Evolutionary conservation across 495 filamentous ascomycete species (phyloP).

Genomic region (Cairneyella variabilis): DNA sequence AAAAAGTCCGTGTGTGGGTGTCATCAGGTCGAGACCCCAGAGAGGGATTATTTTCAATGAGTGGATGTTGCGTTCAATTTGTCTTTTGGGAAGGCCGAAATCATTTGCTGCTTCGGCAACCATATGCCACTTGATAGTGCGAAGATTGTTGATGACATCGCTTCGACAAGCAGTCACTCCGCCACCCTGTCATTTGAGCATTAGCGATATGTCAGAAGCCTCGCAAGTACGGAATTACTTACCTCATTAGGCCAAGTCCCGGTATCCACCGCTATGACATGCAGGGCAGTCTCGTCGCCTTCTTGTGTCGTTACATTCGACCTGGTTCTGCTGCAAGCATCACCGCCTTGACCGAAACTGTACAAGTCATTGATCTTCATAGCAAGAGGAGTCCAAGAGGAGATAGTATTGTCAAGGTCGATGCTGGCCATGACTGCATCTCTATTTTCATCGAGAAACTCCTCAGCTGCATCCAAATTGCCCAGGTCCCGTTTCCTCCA

Average conservation of each 20-base stretch:
- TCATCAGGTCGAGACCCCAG: slow-evolving; percentile 61
- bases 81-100: slow-evolving; percentile 59
- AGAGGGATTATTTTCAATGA: slow-evolving; percentile 61
- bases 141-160: slow-evolving; percentile 60
- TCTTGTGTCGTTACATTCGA: slow-evolving; percentile 31
- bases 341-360: slow-evolving; percentile 59
- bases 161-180: slow-evolving; percentile 65
- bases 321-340: slow-evolving; percentile 42
- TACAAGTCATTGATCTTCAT: slow-evolving; percentile 59
- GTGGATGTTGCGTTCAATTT: slow-evolving; percentile 61
- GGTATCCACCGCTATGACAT: slow-evolving; percentile 60
- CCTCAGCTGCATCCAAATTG: slow-evolving; percentile 45
- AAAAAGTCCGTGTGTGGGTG: slow-evolving; percentile 58
- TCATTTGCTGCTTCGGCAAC: slow-evolving; percentile 63
- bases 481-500: slow-evolving; percentile 55
- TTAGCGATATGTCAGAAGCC: too few species aligned
- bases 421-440: slow-evolving; percentile 58
- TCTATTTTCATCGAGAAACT: slow-evolving; percentile 48
- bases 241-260: slow-evolving; percentile 62
- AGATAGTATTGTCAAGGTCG: slow-evolving; percentile 55
- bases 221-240: background rate
- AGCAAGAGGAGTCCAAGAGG: slow-evolving; percentile 54
- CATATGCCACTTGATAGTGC: slow-evolving; percentile 62
- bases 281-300: slow-evolving; percentile 51
- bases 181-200: slow-evolving; percentile 37